Evolutionary conservation across 192 early-diverging fungal genomes (phyloP).

Genomic region (Backusella westeae): DNA sequence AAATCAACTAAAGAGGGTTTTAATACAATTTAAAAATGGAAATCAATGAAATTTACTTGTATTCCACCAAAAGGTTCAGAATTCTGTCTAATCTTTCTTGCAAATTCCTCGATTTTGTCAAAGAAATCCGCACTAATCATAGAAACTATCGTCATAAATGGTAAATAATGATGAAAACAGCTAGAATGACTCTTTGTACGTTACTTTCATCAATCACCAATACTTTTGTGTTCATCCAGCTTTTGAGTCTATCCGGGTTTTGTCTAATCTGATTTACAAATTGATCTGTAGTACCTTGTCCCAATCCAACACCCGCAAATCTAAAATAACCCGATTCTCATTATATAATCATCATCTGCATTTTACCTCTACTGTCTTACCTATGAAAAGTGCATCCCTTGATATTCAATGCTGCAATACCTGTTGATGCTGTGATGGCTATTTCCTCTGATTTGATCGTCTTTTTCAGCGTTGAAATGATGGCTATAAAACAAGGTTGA

Average conservation of each 20-base stretch:
- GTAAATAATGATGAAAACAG: background rate
- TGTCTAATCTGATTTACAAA: conserved; percentile 23
- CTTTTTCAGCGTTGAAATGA: conserved; percentile 32
- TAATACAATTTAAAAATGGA: background rate
- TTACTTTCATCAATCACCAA: conserved; percentile 72
- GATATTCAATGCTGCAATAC: conserved; percentile 76
- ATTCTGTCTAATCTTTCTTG: conserved; percentile 44
- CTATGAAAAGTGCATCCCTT: conserved; percentile 66
- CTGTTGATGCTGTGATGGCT: conserved; percentile 68
- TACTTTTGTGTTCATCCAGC: conserved; percentile 57
- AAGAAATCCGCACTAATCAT: conserved; percentile 71
- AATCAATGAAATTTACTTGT: conserved; percentile 43
- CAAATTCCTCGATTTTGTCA: conserved; percentile 68
- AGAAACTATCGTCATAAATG: conserved; percentile 46
- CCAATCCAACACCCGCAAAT: conserved; percentile 63
- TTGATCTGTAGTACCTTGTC: conserved; percentile 28
- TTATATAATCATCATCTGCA: background rate
- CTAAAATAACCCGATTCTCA: conserved; percentile 15
- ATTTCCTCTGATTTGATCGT: conserved; percentile 33
- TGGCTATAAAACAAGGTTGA: conserved; percentile 13
- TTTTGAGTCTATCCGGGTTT: conserved; percentile 19
- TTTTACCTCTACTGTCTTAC: background rate
- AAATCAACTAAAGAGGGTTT: conserved; percentile 27
- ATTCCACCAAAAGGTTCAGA: conserved; percentile 69
- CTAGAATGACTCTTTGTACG: background rate